A percentile compares a stretch with the other conserved stretches of the same genome.
Evolutionary conservation across 495 filamentous ascomycete genomes (phyloP).

Genomic region (Daldinia vernicosa): DNA sequence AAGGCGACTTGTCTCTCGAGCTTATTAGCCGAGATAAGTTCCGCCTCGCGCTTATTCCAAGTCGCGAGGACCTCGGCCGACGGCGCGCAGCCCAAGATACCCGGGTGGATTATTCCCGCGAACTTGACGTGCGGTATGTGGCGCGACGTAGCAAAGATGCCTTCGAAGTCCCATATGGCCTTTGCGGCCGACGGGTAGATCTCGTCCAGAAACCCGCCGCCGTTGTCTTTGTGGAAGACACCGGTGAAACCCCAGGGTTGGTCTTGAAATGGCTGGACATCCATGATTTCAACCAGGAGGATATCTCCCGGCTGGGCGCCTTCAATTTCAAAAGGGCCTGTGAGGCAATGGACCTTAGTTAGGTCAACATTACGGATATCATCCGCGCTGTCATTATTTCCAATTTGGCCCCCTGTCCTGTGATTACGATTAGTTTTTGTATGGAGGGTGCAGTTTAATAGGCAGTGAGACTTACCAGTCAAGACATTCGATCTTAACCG

Average conservation of each 20-base stretch:
- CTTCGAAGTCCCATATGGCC: constrained; percentile 98
- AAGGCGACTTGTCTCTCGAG: constrained; percentile 80
- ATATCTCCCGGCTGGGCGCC: constrained; percentile 88
- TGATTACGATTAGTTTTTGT: constrained; percentile 6
- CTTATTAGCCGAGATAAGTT: constrained; percentile 75
- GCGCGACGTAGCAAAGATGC: constrained; percentile 88
- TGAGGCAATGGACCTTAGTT: constrained; percentile 85
- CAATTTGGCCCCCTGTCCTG: constrained; percentile 84
- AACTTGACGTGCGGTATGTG: constrained; percentile 92
- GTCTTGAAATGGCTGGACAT: constrained; percentile 89
- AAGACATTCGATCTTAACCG: constrained; percentile 94
- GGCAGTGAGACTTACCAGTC: constrained; percentile 66
- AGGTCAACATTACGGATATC: constrained; percentile 88
- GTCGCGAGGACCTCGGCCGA: constrained; percentile 69
- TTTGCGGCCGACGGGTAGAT: constrained; percentile 89
- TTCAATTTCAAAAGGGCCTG: constrained; percentile 90
- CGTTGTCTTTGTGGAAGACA: constrained; percentile 83
- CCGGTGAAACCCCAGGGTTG: constrained; percentile 94
- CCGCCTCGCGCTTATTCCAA: constrained; percentile 84
- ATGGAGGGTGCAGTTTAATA: background rate
- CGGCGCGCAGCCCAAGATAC: constrained; percentile 91
- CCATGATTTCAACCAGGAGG: constrained; percentile 91
- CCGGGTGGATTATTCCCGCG: constrained; percentile 91
- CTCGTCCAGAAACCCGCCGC: constrained; percentile 92
- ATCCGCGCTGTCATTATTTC: constrained; percentile 88